Percentiles rank a stretch among this genome's conserved stretches.
Conservation (phyloP, 331 rosid species). For the Arachis monticola region DNA sequence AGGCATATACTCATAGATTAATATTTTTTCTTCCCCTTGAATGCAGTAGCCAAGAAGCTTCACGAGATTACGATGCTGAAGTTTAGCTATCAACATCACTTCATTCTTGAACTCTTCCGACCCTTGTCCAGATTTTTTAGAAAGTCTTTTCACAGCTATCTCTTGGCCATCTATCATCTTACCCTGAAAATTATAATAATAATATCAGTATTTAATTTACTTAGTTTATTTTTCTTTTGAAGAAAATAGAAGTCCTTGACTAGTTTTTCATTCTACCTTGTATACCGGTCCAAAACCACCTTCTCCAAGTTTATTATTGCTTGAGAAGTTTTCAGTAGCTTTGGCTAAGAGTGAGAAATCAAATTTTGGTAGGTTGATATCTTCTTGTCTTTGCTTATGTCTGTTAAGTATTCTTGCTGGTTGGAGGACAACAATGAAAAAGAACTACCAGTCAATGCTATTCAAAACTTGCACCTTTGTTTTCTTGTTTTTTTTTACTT, state of each 20-base stretch:
- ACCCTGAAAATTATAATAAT: background rate
- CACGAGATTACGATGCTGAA: background rate
- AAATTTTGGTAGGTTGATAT: background rate
- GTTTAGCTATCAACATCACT: background rate
- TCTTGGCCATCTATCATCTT: background rate
- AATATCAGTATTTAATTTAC: background rate
- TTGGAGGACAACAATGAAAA: background rate
- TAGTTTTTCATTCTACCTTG: background rate
- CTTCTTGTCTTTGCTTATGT: background rate
- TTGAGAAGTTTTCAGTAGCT: conserved; percentile 3
- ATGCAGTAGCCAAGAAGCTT: conserved; percentile 1
- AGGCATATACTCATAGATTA: background rate
- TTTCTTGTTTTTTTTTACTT: background rate
- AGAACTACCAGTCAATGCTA: background rate
- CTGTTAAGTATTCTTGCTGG: background rate
- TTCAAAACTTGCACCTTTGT: background rate
- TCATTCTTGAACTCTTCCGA: background rate
- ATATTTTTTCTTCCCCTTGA: background rate
- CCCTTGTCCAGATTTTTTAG: background rate
- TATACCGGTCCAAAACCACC: background rate
- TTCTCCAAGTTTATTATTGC: background rate
- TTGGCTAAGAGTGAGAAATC: background rate
- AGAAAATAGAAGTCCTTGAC: background rate
- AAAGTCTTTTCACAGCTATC: background rate
- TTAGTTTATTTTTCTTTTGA: background rate